Percentiles rank a stretch among this genome's conserved stretches.
phyloP scores from a whole-genome alignment of 352 stramenopile species.

The Phytophthora cactorum region DNA sequence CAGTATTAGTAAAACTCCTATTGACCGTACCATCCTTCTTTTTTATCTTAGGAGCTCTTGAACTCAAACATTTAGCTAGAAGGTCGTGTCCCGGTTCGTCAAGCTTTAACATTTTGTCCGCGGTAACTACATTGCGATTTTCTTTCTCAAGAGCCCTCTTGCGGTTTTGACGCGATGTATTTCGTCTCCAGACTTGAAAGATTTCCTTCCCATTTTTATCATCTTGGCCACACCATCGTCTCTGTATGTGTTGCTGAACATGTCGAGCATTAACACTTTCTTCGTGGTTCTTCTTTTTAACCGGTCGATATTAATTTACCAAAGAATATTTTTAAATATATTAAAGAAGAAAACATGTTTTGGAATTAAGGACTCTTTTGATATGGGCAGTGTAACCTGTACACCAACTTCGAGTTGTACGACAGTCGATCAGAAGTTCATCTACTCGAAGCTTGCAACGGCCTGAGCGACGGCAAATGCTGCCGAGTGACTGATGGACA shows the following conservation, averaged over 20 bases:
- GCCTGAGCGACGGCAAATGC: conserved; percentile 88
- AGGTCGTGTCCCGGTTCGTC: conserved; percentile 1
- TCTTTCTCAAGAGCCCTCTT: background rate
- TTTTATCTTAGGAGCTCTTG: background rate
- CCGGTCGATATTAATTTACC: no score
- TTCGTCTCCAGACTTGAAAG: background rate
- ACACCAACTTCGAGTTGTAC: no score
- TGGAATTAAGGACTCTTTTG: no score
- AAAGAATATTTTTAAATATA: no score
- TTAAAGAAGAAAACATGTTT: no score
- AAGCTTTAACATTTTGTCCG: conserved; percentile 5
- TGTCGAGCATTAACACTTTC: conserved; percentile 4
- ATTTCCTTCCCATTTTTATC: background rate
- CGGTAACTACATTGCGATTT: background rate
- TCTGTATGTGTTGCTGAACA: no score
- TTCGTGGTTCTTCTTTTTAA: background rate
- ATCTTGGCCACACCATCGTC: conserved; percentile 3
- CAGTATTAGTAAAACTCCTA: no score
- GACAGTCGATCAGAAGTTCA: no score
- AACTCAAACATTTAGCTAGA: background rate
- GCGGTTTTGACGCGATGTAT: background rate
- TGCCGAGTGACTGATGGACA: conserved; percentile 91
- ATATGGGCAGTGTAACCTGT: no score
- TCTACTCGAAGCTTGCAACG: conserved; percentile 62
- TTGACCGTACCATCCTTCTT: no score